Conservation (phyloP, 768 basidiomycete species). For the Pleurotus pulmonarius region DNA sequence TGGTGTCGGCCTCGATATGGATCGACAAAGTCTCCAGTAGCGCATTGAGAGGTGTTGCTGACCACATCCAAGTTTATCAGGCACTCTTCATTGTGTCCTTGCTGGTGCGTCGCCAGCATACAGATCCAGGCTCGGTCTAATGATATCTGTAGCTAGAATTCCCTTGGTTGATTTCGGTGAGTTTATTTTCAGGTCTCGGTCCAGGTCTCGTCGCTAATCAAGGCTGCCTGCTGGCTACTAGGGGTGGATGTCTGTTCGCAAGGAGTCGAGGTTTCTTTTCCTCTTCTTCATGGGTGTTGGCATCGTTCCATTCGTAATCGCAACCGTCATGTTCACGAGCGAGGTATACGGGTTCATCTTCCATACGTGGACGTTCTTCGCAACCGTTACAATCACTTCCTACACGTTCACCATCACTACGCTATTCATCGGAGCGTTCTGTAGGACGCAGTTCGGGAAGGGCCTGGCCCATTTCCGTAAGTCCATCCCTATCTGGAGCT, state of each 20-base stretch:
- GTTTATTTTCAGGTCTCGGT: conserved; percentile 10
- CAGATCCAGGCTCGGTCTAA: too few species aligned
- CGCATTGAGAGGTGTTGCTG: conserved; percentile 27
- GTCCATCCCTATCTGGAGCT: conserved; percentile 10
- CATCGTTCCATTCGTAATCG: background rate
- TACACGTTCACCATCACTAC: conserved; percentile 38
- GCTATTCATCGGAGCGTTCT: conserved; percentile 40
- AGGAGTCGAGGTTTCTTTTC: conserved; percentile 37
- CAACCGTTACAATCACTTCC: conserved; percentile 39
- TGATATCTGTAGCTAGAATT: conserved; percentile 41
- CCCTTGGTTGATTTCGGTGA: conserved; percentile 45
- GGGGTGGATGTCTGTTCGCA: conserved; percentile 48
- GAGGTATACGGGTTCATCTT: conserved; percentile 38
- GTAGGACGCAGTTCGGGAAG: conserved; percentile 50
- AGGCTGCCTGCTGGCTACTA: conserved; percentile 13
- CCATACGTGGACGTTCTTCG: conserved; percentile 43
- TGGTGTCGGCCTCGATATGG: conserved; percentile 46
- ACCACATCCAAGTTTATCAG: conserved; percentile 32
- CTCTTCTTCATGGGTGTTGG: conserved; percentile 30
- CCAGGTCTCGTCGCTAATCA: background rate
- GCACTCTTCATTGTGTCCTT: conserved; percentile 35
- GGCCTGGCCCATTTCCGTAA: conserved; percentile 51
- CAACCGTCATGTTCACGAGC: conserved; percentile 17
- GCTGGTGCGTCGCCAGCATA: conserved; percentile 38
- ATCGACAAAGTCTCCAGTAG: conserved; percentile 40